Evolutionary conservation across 306 rosid species (phyloP).

Genomic region (Dalbergia oliveri): DNA sequence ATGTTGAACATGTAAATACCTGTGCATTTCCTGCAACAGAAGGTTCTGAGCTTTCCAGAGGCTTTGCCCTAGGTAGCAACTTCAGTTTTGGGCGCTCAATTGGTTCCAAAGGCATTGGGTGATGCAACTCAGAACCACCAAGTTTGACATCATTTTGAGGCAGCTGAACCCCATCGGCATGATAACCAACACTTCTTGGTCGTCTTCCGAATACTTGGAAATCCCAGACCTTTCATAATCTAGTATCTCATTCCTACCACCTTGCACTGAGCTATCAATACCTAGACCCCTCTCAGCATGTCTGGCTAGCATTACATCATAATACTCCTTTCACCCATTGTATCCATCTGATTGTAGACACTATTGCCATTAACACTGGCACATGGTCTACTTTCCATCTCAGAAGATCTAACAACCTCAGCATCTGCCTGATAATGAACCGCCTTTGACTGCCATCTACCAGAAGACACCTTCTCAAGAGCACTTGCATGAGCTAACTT

Average conservation of each 20-base stretch:
- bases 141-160: constrained; percentile 56
- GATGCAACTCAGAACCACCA: constrained; percentile 63
- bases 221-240: constrained; percentile 61
- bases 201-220: constrained; percentile 53
- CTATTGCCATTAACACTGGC: constrained; percentile 50
- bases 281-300: constrained; percentile 64
- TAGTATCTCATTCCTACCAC: constrained; percentile 63
- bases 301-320: constrained; percentile 65
- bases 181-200: constrained; percentile 51
- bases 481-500: constrained; percentile 96
- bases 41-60: constrained; percentile 64
- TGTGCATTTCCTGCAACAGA: constrained; percentile 57
- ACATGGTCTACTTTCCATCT: constrained; percentile 56
- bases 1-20: constrained; percentile 58
- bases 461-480: constrained; percentile 93
- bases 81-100: constrained; percentile 78
- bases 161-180: constrained; percentile 54
- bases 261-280: constrained; percentile 58
- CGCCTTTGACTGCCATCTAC: constrained; percentile 92
- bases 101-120: constrained; percentile 54
- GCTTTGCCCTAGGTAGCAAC: constrained; percentile 79
- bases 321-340: constrained; percentile 55
- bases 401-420: constrained; percentile 63
- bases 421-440: constrained; percentile 65
- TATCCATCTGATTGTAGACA: constrained; percentile 54